Base-by-base conservation (phyloP, 768 basidiomycete species). In the Collybia nuda region DNA sequence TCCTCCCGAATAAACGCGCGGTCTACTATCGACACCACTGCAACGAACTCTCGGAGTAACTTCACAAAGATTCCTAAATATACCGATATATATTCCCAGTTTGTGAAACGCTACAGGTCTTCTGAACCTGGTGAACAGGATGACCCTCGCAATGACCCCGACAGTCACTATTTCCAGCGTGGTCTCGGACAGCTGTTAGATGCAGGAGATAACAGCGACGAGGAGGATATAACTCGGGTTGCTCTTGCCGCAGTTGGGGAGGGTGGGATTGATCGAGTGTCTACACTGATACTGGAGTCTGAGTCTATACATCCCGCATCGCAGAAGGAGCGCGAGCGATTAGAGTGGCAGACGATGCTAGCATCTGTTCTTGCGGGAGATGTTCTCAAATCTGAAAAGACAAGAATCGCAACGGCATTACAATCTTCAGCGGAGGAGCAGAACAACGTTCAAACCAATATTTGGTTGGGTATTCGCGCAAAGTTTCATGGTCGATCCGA, bases 331-430 rank as follows among this genome's bases (percentile, higher is more conserved):
- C 78, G 81, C 54, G 90, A 93, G 59, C 78, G 95, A 22, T 68
- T 95, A 42, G 94, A 97, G 68, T 98, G 97, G 97, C 93, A 95
- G 67, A 88, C 88, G 15, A 88, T 98, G 85, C 82, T 98, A 26
- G 83, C 91, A 11, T 96, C 94, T 24, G 96, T 98, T 21, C 78
- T 99, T 40, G 83, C 84, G 24, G 95, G 97, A 8, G 95, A 98
- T 60, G 93, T 99, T 9, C 81, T 99, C 56, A 92, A 88, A 65
- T 89, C 92, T 0, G 97, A 98, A 72, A 97, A 93, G 70, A 90
- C 89, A 21, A 84, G 97, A 50, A 94, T 98, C 52, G 88, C 89
- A 23, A 85, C 84, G 41, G 89, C 84, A 14, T 72, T 93, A 44
- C 83, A 87, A 55, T 80, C 84, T 18, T 78, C 81, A 17, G 77